phyloP scores from a whole-genome alignment of 1,139 yeast genomes.

The Candida labiduridarum region DNA sequence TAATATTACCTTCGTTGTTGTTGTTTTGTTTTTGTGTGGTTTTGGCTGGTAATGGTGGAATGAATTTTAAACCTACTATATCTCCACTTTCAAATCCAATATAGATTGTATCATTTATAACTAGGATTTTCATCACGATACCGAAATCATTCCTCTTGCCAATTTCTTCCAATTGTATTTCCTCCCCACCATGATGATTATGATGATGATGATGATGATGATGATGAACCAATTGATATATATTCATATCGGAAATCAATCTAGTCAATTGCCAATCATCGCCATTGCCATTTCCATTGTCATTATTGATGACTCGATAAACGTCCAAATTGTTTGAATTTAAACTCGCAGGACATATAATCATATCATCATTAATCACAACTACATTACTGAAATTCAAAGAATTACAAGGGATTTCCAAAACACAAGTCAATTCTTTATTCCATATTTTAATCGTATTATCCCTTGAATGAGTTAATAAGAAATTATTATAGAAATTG shows the following conservation, averaged over 20 bases:
- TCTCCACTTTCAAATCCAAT: constrained; percentile 66
- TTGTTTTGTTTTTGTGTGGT: not conserved
- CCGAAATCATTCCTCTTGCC: constrained; percentile 45
- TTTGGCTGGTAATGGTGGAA: constrained; percentile 9
- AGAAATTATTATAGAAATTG: constrained; percentile 28
- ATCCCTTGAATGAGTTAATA: constrained; percentile 60
- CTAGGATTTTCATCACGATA: constrained; percentile 53
- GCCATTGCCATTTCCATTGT: too few relatives aligned
- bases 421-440: constrained; percentile 13
- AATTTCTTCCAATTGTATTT: constrained; percentile 17
- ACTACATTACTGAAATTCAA: constrained; percentile 59
- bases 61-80: constrained; percentile 34
- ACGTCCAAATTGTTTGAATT: constrained; percentile 58
- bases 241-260: constrained; percentile 29
- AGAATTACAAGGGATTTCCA: constrained; percentile 50
- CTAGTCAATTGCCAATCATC: constrained; percentile 23
- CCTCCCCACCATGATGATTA: too few relatives aligned
- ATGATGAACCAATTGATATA: constrained; percentile 20
- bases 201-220: too few relatives aligned
- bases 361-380: constrained; percentile 21
- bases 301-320: constrained; percentile 45
- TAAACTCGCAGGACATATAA: constrained; percentile 55
- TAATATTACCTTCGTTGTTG: not conserved
- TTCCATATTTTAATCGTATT: constrained; percentile 52
- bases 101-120: constrained; percentile 33